Base-by-base conservation (phyloP, 2,329 filamentous ascomycete species). In the Byssothecium circinans region DNA sequence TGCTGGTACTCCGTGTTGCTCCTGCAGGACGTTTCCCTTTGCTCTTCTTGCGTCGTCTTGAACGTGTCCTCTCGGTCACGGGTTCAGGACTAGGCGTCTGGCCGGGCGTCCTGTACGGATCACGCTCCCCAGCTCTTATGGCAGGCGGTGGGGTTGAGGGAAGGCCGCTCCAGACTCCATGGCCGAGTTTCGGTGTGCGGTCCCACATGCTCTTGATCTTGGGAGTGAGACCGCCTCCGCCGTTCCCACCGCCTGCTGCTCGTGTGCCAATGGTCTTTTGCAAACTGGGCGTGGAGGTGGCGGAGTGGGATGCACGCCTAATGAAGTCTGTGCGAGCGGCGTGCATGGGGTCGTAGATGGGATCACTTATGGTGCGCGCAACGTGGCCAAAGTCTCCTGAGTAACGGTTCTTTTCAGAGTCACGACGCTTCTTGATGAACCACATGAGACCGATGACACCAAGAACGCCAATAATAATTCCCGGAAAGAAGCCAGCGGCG, bases 321-420 rank as follows among this genome's bases (percentile, higher is more conserved):
- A 71, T 67, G 52, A 72, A 70, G 51, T 73, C 68, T 29, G 65
- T 67, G 3, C 70, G 59, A 11, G 64, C 58, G 15, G 66, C 62
- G 43, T 65, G 57, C n/a, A 55, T 49, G 2, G 68, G 67, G 44
- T 71, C 65, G 55, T 69, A 72, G 53, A 72, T 71, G 17, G 69
- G 68, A 33, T 72, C 68, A 49, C 65, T 69, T 54, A 71, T 70
- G 32, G 65, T 62, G 11, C 68, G 63, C 3, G 67, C 56, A 14
- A 72, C 67, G 32, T 69, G 66, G 1, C 67, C 68, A 33, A 71
- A 71, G 55, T 73, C 69, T 8, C 67, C 67, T 2, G 64, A 69
- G 50, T 67, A 71, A 29, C 68, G 63, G 39, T 62, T 49, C 35
- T 64, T 62, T 18, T 53, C 53, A 17, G 52, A 46, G 40, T 69